A percentile compares a stretch with the other conserved stretches of the same genome.
phyloP scores from a whole-genome alignment of 73 alveolate species.

The Paramecium sexaurelia region DNA sequence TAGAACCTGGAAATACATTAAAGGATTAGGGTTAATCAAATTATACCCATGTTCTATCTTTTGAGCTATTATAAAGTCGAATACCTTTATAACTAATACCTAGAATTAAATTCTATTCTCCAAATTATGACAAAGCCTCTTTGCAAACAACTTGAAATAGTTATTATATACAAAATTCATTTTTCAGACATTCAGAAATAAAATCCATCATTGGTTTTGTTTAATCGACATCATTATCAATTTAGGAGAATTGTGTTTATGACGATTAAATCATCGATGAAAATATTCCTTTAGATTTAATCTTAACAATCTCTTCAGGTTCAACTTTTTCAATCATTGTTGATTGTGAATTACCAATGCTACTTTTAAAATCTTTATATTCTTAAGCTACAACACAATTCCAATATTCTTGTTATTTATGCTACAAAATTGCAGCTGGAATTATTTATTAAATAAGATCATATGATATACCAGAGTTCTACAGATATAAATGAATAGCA shows the following conservation, averaged over 20 bases:
- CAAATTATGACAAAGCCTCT: not conserved
- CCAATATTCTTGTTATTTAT: not conserved
- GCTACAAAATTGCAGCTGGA: not conserved
- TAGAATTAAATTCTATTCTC: not conserved
- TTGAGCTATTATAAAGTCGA: not conserved
- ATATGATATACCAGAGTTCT: not conserved
- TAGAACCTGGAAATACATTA: conserved; percentile 30
- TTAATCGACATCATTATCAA: not conserved
- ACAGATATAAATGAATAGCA: not conserved
- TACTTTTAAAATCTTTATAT: not conserved
- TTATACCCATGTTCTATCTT: not conserved
- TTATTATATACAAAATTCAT: not conserved
- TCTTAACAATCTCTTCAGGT: not conserved
- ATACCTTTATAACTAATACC: conserved; percentile 29
- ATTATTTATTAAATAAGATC: not conserved
- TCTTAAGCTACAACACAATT: not conserved
- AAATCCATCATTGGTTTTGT: not conserved
- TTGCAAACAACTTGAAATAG: not conserved
- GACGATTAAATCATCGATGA: not conserved
- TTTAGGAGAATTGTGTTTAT: not conserved
- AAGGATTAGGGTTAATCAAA: not conserved
- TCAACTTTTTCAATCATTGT: not conserved
- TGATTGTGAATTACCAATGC: not conserved
- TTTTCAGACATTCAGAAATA: not conserved
- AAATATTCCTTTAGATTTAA: not conserved